These are phyloP conservation scores for Phaffia australis DNA, from an alignment of 768 basidiomycete species.

Conservation along the genomic window DNA sequence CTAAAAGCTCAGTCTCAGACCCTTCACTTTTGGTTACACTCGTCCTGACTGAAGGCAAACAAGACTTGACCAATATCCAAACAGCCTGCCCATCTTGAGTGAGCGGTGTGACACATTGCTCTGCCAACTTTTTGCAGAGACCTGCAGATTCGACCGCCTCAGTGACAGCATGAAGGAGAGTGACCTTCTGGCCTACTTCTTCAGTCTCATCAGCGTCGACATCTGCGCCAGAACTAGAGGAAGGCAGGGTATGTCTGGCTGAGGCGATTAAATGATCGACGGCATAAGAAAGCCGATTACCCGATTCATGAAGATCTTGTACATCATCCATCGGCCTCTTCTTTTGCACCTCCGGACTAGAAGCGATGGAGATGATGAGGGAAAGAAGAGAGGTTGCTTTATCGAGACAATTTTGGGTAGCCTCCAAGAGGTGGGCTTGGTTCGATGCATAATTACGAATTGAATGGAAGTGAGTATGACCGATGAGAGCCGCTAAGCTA, in stretches of 20 bases:
- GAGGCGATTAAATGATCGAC: conserved; percentile 79
- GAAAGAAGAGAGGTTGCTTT: conserved; percentile 82
- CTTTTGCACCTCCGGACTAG: conserved; percentile 56
- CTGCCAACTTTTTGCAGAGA: no score
- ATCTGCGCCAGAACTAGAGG: no score
- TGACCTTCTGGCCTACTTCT: no score
- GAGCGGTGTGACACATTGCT: no score
- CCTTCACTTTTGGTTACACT: no score
- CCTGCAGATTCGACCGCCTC: no score
- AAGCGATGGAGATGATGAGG: conserved; percentile 77
- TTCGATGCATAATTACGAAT: conserved; percentile 81
- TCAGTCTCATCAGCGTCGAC: no score
- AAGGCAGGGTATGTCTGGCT: conserved; percentile 38
- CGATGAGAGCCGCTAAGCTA: conserved; percentile 93
- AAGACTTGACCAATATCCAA: no score
- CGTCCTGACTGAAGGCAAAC: no score
- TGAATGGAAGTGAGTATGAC: conserved; percentile 87
- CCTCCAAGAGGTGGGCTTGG: conserved; percentile 85
- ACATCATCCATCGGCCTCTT: conserved; percentile 47
- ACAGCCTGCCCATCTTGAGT: no score
- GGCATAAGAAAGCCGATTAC: conserved; percentile 71
- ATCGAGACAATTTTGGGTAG: conserved; percentile 89
- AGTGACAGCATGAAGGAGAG: no score
- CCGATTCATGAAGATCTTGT: conserved; percentile 52
- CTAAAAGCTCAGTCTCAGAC: no score